Percentiles rank a stretch among this genome's conserved stretches.
phyloP scores from a whole-genome alignment of 768 basidiomycete species.

The Nidula microcarpa region DNA sequence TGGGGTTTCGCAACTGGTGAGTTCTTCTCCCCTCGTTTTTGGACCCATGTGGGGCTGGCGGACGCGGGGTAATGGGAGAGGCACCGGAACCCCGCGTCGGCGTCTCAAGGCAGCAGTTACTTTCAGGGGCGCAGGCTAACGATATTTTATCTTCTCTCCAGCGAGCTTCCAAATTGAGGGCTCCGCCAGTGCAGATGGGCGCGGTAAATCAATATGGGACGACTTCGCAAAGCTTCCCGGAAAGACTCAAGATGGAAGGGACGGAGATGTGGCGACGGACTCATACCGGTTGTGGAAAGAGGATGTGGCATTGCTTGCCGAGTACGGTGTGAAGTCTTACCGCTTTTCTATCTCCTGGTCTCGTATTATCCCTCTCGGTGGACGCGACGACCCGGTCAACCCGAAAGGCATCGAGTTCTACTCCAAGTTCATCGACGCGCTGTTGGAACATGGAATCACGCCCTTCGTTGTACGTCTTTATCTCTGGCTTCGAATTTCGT shows the following conservation, averaged over 20 bases:
- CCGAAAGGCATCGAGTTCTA: constrained; percentile 65
- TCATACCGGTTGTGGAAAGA: constrained; percentile 65
- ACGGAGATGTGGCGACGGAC: constrained; percentile 67
- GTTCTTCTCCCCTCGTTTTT: background rate
- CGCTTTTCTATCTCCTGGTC: constrained; percentile 77
- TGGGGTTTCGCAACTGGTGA: constrained; percentile 32
- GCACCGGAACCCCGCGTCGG: no score
- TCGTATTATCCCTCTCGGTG: constrained; percentile 55
- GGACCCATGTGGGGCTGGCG: no score
- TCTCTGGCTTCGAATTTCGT: background rate
- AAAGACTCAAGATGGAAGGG: constrained; percentile 47
- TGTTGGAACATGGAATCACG: constrained; percentile 57
- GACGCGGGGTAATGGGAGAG: no score
- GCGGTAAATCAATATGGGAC: constrained; percentile 72
- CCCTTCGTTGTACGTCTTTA: constrained; percentile 50
- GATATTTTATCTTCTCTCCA: constrained; percentile 6
- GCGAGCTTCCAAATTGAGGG: constrained; percentile 79
- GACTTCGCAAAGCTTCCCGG: constrained; percentile 50
- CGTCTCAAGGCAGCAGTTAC: no score
- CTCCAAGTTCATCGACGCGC: constrained; percentile 59
- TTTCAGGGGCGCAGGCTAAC: no score
- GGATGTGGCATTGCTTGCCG: constrained; percentile 57
- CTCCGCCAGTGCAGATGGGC: constrained; percentile 49
- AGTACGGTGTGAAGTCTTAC: constrained; percentile 68
- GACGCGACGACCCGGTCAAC: constrained; percentile 58